These are phyloP conservation scores for Mortierella sp. DNA, from an alignment of 371 early-diverging fungal species.

Conservation along the genomic window DNA sequence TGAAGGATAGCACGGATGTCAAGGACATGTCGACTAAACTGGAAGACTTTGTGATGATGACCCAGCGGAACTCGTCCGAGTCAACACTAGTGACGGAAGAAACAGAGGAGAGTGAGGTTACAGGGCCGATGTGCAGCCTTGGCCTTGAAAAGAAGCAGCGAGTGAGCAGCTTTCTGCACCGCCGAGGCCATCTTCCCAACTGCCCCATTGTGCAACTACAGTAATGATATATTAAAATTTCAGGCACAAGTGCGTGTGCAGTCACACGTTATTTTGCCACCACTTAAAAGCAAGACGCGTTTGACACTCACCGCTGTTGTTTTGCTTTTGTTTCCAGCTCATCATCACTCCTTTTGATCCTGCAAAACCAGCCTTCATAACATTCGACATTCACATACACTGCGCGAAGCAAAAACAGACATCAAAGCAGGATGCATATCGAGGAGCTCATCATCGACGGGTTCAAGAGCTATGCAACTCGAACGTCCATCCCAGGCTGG, in stretches of 20 bases:
- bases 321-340: not conserved
- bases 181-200: constrained; percentile 43
- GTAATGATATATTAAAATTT: not conserved
- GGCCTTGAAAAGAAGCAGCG: constrained; percentile 33
- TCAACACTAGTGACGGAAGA: constrained; percentile 18
- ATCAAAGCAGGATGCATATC: constrained; percentile 78
- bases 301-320: not conserved
- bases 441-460: constrained; percentile 98
- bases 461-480: constrained; percentile 97
- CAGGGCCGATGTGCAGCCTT: not conserved
- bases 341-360: not conserved
- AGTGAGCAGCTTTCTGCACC: constrained; percentile 31
- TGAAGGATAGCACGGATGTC: not conserved
- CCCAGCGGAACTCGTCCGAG: constrained; percentile 27
- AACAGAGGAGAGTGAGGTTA: not conserved
- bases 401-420: not conserved
- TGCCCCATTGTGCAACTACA: constrained; percentile 49
- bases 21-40: not conserved
- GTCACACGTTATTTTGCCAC: not conserved
- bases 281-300: not conserved
- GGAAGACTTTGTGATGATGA: not conserved
- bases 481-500: constrained; percentile 96
- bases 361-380: no score
- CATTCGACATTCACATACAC: no score
- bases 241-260: not conserved